phyloP scores from a whole-genome alignment of 345 rosid species.

The Bretschneidera sinensis region DNA sequence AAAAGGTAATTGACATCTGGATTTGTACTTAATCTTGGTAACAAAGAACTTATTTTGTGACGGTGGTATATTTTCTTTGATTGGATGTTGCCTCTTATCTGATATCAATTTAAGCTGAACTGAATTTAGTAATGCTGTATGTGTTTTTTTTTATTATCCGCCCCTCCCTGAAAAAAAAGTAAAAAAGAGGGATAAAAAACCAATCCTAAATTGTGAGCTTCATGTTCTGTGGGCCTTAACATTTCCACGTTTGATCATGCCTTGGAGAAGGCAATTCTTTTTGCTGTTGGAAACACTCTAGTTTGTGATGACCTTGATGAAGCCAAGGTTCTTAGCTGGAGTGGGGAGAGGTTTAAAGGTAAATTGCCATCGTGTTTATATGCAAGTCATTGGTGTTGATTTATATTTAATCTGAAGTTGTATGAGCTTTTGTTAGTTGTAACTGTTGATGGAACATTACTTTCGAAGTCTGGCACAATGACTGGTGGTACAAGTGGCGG shows the following conservation, averaged over 20 bases:
- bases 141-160: too few relatives aligned
- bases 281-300: conserved; percentile 94
- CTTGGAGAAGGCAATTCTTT: conserved; percentile 87
- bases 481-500: conserved; percentile 99
- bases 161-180: neutral
- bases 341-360: conserved; percentile 92
- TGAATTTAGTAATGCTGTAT: too few relatives aligned
- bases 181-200: conserved; percentile 1
- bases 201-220: neutral
- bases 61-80: neutral
- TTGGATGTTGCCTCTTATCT: neutral
- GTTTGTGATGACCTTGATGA: conserved; percentile 96
- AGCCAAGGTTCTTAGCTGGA: conserved; percentile 94
- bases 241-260: conserved; percentile 68
- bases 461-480: conserved; percentile 97
- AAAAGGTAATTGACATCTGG: neutral
- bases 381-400: conserved; percentile 16
- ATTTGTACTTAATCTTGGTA: neutral
- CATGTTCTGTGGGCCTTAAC: conserved; percentile 57
- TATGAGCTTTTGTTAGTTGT: conserved; percentile 57
- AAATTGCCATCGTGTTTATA: conserved; percentile 14
- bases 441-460: conserved; percentile 89
- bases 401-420: conserved; percentile 14
- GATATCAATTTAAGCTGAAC: too few relatives aligned
- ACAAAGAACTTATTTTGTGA: neutral